Conservation (phyloP, 352 stramenopile species). For the Elongisporangium undulatum region DNA sequence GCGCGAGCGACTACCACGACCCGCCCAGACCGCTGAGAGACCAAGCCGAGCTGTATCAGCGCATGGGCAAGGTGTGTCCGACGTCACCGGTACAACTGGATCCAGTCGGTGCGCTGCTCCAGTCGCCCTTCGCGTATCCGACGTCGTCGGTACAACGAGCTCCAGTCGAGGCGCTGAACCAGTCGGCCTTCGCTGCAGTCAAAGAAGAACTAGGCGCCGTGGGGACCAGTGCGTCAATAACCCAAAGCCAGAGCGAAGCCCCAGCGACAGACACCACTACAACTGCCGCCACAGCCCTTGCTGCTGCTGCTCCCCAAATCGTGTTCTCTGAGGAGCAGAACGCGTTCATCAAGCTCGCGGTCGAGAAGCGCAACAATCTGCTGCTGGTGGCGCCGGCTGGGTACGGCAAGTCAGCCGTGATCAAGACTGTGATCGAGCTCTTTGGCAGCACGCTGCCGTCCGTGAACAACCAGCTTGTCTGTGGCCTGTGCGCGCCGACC, state of each 20-base stretch:
- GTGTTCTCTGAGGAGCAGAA: slow-evolving; percentile 7
- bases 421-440: slow-evolving; percentile 7
- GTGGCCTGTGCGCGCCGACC: slow-evolving; percentile 6
- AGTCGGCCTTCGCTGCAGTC: too few relatives aligned
- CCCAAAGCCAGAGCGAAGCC: not conserved
- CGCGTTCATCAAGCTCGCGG: slow-evolving; percentile 5
- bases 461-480: slow-evolving; percentile 2
- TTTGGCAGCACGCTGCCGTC: slow-evolving; percentile 3
- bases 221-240: too few relatives aligned
- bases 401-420: slow-evolving; percentile 8
- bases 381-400: slow-evolving; percentile 6
- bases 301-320: not conserved
- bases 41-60: slow-evolving; percentile 1
- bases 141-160: too few relatives aligned
- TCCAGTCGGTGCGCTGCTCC: not conserved
- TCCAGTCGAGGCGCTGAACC: too few relatives aligned
- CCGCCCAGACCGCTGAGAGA: not conserved
- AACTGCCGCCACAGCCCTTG: too few relatives aligned
- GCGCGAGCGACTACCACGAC: not conserved
- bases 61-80: not conserved
- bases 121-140: not conserved
- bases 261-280: not conserved
- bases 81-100: not conserved
- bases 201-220: too few relatives aligned
- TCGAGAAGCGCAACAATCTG: slow-evolving; percentile 5